A percentile compares a stretch with the other conserved stretches of the same genome.
phyloP scores from a whole-genome alignment of 208 protist species.

The Leptomonas pyrrhocoris region DNA sequence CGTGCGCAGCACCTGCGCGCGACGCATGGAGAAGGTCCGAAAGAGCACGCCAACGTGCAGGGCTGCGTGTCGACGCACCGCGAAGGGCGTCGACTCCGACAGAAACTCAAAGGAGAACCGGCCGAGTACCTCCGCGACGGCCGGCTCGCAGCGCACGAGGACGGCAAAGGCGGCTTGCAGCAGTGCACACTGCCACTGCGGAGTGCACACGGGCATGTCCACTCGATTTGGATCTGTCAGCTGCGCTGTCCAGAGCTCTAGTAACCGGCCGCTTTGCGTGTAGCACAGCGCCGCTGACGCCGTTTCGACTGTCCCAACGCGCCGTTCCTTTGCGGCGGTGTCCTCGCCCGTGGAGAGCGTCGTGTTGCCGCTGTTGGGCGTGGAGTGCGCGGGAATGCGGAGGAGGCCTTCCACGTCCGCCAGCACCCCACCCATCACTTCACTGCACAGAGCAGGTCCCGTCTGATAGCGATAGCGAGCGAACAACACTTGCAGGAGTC shows the following conservation, averaged over 20 bases:
- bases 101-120: conserved; percentile 74
- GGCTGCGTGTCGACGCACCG: conserved; percentile 60
- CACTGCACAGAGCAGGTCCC: conserved; percentile 19
- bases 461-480: conserved; percentile 22
- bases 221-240: conserved; percentile 26
- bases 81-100: conserved; percentile 42
- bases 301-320: conserved; percentile 14
- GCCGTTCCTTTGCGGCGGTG: too few relatives aligned
- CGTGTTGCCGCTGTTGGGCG: background rate
- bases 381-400: background rate
- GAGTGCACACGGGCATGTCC: conserved; percentile 34
- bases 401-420: conserved; percentile 9
- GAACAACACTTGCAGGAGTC: conserved; percentile 35
- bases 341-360: background rate
- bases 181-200: conserved; percentile 32
- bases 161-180: conserved; percentile 34
- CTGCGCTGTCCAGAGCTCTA: conserved; percentile 32
- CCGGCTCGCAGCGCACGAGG: conserved; percentile 43
- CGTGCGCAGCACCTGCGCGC: conserved; percentile 54
- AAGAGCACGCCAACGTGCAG: conserved; percentile 59
- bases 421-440: conserved; percentile 12
- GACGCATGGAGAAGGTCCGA: conserved; percentile 42
- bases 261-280: conserved; percentile 31
- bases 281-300: conserved; percentile 25
- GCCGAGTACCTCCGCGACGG: conserved; percentile 58